Evolutionary conservation across 306 rosid species (phyloP), one percentile per base, ranked within the genome.

Genomic region (Alnus glutinosa): DNA sequence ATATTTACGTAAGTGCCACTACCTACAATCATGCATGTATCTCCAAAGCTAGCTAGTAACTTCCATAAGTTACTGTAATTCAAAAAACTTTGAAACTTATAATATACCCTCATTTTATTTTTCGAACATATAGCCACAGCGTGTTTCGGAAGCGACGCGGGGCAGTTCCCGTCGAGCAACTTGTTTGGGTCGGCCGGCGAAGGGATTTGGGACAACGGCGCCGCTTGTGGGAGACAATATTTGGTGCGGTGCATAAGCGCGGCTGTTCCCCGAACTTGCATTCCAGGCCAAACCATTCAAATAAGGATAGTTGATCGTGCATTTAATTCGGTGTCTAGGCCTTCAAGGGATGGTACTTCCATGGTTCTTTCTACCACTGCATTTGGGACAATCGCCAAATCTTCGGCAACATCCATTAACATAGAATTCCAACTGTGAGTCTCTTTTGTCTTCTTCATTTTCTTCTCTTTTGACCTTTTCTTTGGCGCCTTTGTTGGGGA

Each of bases 161-260:
- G 85, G 0, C 71, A 85, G 75, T 90, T 90, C 10, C 97, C 95
- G 2, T 57, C 93, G 0, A 86, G 54, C 87, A 87, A 86, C 82
- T 32, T 92, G 84, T 92, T 94, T 5, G 98, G 80, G 12, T 62
- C 97, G 0, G 98, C 94, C 0, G 96, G 98, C 2, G 98, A 90
- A 19, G 97, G 93, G 4, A 83, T 90, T 71, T 94, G 97, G 98
- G 96, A 94, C 82, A 94, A 92, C 44, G 98, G 98, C 0, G 97
- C 98, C 0, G 91, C 98, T 0, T 92, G 98, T 32, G 98, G 96
- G 44, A 88, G 96, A 70, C 76, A 75, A 37, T 94, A 92, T 69
- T 48, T 73, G 78, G 97, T 92, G 78, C 80, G 94, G 39, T 94
- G 98, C 80, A 79, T 90, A 14, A 89, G 98, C 36, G 92, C 91